These are phyloP conservation scores for Logfia minima DNA, from an alignment of 129 eudicot genomes.

Conservation along the genomic window DNA sequence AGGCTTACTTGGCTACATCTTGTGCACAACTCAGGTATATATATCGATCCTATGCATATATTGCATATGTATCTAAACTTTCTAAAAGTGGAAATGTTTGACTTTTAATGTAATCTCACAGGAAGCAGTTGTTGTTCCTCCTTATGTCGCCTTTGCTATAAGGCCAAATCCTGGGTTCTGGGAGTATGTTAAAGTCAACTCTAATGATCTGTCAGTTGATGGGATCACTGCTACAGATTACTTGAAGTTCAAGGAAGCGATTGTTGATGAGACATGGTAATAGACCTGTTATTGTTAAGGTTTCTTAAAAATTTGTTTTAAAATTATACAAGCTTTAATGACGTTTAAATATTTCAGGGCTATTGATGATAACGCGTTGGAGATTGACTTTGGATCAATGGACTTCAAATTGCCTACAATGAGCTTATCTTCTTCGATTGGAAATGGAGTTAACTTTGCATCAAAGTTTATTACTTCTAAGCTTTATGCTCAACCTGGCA, in stretches of 20 bases:
- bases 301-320: neutral
- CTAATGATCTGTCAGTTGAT: conserved; percentile 77
- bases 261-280: conserved; percentile 79
- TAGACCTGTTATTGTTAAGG: neutral
- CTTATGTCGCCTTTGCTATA: conserved; percentile 79
- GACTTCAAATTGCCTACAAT: conserved; percentile 71
- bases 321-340: conserved; percentile 3
- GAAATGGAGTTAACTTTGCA: conserved; percentile 66
- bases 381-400: conserved; percentile 90
- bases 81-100: neutral
- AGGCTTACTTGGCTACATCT: conserved; percentile 86
- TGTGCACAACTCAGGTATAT: conserved; percentile 83
- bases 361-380: conserved; percentile 80
- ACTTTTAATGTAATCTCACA: conserved; percentile 25
- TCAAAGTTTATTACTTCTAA: conserved; percentile 82
- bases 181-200: conserved; percentile 87
- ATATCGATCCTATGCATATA: neutral
- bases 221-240: conserved; percentile 75
- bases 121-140: conserved; percentile 98
- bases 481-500: conserved; percentile 43
- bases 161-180: conserved; percentile 94
- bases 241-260: conserved; percentile 77
- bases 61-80: neutral
- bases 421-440: conserved; percentile 80
- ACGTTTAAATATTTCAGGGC: conserved; percentile 61